A percentile compares a stretch with the other conserved stretches of the same genome.
phyloP scores from a whole-genome alignment of 768 basidiomycete genomes.

The Pleurotus platypus region DNA sequence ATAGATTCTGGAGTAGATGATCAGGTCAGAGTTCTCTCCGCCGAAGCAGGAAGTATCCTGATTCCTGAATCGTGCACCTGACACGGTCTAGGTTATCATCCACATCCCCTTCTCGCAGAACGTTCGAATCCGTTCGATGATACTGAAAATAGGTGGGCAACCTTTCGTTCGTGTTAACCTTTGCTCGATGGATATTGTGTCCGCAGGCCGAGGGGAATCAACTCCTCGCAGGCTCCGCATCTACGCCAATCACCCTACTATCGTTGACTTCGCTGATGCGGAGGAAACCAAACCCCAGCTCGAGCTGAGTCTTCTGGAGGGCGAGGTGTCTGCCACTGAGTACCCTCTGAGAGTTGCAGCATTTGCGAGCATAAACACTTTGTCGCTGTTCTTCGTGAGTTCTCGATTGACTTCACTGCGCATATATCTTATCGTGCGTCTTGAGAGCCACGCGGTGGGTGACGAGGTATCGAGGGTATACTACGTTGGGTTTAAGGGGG shows the following conservation, averaged over 20 bases:
- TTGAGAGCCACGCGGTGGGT: conserved; percentile 64
- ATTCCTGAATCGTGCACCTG: not conserved
- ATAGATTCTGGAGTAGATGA: conserved; percentile 84
- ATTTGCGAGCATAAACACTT: conserved; percentile 68
- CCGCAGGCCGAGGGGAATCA: conserved; percentile 71
- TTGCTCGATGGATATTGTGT: not conserved
- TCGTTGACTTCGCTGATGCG: conserved; percentile 75
- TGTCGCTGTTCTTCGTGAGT: conserved; percentile 81
- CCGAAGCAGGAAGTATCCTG: not conserved
- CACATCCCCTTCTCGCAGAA: conserved; percentile 80
- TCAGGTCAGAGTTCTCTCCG: conserved; percentile 44
- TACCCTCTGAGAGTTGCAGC: conserved; percentile 77
- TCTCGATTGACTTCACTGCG: conserved; percentile 8
- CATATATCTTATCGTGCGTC: not conserved
- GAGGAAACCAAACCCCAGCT: conserved; percentile 69
- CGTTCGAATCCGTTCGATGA: conserved; percentile 69
- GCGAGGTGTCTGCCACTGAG: conserved; percentile 64
- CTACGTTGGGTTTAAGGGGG: conserved; percentile 83
- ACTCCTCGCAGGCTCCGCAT: conserved; percentile 73
- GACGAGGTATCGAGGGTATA: conserved; percentile 66
- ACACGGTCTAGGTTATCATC: conserved; percentile 58
- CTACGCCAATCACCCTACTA: conserved; percentile 69
- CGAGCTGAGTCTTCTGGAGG: conserved; percentile 67
- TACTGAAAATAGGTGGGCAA: conserved; percentile 72
- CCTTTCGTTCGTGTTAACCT: not conserved